Evolutionary conservation across 2,329 filamentous ascomycete species (phyloP).

Genomic region (Dactylellina cionopaga): DNA sequence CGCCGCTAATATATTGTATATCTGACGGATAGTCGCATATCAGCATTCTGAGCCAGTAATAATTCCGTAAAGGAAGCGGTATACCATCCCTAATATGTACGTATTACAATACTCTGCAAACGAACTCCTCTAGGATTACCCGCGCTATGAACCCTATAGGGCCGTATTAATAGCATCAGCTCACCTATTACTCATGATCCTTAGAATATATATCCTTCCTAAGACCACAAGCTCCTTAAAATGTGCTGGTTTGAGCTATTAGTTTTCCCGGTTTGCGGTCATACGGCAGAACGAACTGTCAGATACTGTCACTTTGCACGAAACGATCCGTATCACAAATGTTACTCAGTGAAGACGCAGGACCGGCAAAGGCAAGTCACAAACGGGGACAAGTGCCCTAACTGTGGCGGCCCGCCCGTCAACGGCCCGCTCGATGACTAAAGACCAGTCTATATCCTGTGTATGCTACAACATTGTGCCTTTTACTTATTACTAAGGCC

Average conservation of each 20-base stretch:
- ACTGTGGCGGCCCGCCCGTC: conserved; percentile 32
- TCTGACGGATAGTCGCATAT: conserved; percentile 28
- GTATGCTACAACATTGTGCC: background rate
- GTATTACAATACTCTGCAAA: background rate
- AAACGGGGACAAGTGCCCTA: conserved; percentile 60
- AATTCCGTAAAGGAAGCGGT: background rate
- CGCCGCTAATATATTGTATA: conserved; percentile 9
- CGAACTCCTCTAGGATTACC: conserved; percentile 3
- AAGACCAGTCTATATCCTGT: background rate
- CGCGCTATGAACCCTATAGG: background rate
- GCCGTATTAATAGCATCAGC: background rate
- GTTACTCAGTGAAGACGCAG: conserved; percentile 70
- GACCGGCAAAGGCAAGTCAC: conserved; percentile 64
- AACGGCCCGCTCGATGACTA: conserved; percentile 29
- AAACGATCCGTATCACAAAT: conserved; percentile 76
- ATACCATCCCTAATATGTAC: background rate
- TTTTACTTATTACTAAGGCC: too few relatives aligned
- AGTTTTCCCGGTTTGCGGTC: conserved; percentile 71
- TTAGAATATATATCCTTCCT: conserved; percentile 21
- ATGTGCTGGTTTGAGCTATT: conserved; percentile 80
- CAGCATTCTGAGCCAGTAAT: background rate
- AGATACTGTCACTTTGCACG: conserved; percentile 79
- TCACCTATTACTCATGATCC: too few relatives aligned
- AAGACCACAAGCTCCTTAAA: background rate
- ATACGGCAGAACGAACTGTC: conserved; percentile 70